Conservation (phyloP, 1,139 yeast genomes). For the Taphrina communis region DNA sequence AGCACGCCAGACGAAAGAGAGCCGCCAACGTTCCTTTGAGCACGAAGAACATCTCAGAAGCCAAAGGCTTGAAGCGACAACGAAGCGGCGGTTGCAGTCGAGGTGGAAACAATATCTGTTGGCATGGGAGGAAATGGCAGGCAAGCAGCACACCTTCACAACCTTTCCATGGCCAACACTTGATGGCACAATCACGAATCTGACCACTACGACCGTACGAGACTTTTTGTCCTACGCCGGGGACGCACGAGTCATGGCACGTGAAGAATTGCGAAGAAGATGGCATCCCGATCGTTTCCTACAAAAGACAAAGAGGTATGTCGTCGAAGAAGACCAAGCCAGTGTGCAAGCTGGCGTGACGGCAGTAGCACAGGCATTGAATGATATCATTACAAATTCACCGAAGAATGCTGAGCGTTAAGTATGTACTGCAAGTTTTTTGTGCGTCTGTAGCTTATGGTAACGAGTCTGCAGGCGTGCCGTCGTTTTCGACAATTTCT, state of each 20-base stretch:
- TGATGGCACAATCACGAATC: background rate
- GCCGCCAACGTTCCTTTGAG: background rate
- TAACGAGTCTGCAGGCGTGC: slow-evolving; percentile 27
- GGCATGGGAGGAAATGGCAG: slow-evolving; percentile 8
- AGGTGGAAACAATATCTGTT: slow-evolving; percentile 16
- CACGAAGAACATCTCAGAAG: background rate
- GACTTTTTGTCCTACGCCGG: slow-evolving; percentile 10
- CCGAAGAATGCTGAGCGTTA: background rate
- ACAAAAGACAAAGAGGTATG: slow-evolving; percentile 5
- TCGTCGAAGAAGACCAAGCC: background rate
- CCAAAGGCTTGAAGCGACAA: background rate
- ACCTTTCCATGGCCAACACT: slow-evolving; percentile 19
- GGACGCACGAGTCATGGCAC: background rate
- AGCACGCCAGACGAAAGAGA: background rate
- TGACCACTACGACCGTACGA: background rate
- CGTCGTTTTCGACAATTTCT: slow-evolving; percentile 34
- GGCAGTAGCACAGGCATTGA: slow-evolving; percentile 16
- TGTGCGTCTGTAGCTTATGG: slow-evolving; percentile 8
- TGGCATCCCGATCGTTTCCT: slow-evolving; percentile 29
- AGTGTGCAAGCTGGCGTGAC: slow-evolving; percentile 1
- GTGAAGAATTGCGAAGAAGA: slow-evolving; percentile 19
- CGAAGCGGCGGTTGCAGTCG: background rate
- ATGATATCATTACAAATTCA: background rate
- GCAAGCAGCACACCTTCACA: background rate
- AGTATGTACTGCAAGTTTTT: background rate